Percentiles rank a stretch among this genome's conserved stretches.
Conservation (phyloP, 306 rosid genomes). For the Fragaria nilgerrensis region DNA sequence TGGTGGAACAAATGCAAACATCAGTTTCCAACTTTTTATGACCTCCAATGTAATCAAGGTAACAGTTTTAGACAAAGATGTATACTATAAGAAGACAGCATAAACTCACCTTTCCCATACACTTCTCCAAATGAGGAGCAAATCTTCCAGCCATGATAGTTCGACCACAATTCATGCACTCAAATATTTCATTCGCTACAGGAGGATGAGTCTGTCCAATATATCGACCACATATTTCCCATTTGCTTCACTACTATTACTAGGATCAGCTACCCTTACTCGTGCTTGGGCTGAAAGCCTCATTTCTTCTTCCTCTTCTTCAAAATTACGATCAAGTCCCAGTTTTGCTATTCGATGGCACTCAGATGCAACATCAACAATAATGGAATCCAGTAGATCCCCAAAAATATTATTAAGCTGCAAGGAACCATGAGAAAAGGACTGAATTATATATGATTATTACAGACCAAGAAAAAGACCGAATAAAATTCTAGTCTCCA, state of each 20-base stretch:
- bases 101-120: constrained; percentile 93
- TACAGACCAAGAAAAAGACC: background rate
- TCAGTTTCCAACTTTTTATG: background rate
- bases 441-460: background rate
- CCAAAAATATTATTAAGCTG: constrained; percentile 73
- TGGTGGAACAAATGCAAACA: constrained; percentile 17
- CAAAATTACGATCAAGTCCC: constrained; percentile 88
- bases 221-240: constrained; percentile 87
- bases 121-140: constrained; percentile 98
- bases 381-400: constrained; percentile 86
- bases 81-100: constrained; percentile 2
- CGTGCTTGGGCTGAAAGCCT: constrained; percentile 89
- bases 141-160: constrained; percentile 86
- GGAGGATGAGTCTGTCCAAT: constrained; percentile 91
- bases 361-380: constrained; percentile 94
- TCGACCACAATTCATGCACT: constrained; percentile 92
- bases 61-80: background rate
- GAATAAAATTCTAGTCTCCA: background rate
- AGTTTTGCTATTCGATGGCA: constrained; percentile 87
- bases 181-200: constrained; percentile 75
- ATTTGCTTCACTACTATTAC: constrained; percentile 71
- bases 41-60: background rate
- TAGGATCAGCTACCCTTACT: constrained; percentile 79
- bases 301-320: constrained; percentile 94
- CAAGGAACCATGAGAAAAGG: constrained; percentile 20